Evolutionary conservation across 495 filamentous ascomycete species (phyloP).

Genomic region (Penicillium chermesinum): DNA sequence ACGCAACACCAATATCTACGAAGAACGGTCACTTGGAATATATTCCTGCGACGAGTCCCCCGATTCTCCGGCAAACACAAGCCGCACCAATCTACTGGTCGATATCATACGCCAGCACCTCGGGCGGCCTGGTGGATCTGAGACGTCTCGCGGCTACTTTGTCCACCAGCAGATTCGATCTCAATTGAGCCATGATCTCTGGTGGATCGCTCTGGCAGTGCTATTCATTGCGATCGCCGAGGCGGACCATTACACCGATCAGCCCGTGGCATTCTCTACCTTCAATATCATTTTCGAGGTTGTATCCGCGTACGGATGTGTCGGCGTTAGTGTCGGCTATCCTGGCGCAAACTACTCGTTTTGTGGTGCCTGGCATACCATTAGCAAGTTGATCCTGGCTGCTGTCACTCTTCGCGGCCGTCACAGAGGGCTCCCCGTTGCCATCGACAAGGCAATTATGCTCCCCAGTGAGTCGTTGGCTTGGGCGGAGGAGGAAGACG

Average conservation of each 20-base stretch:
- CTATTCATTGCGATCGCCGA: slow-evolving; percentile 73
- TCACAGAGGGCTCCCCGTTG: slow-evolving; percentile 75
- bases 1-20: slow-evolving; percentile 70
- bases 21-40: slow-evolving; percentile 67
- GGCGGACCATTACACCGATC: slow-evolving; percentile 54
- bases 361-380: slow-evolving; percentile 62
- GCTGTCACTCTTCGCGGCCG: slow-evolving; percentile 74
- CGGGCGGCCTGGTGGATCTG: slow-evolving; percentile 23
- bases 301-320: slow-evolving; percentile 79
- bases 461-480: slow-evolving; percentile 58
- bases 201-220: slow-evolving; percentile 74
- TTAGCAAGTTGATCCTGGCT: slow-evolving; percentile 72
- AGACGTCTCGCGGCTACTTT: slow-evolving; percentile 48
- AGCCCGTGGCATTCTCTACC: slow-evolving; percentile 67
- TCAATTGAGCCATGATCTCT: slow-evolving; percentile 80
- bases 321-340: slow-evolving; percentile 71
- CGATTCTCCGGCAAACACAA: slow-evolving; percentile 13
- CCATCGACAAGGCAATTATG: slow-evolving; percentile 72
- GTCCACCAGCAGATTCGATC: slow-evolving; percentile 63
- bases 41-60: slow-evolving; percentile 43
- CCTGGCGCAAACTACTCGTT: slow-evolving; percentile 67
- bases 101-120: slow-evolving; percentile 23
- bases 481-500: slow-evolving; percentile 58
- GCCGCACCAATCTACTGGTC: slow-evolving; percentile 19
- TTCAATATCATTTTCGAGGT: slow-evolving; percentile 87